Evolutionary conservation across 768 basidiomycete genomes (phyloP).

Genomic region (Pisolithus tinctorius): DNA sequence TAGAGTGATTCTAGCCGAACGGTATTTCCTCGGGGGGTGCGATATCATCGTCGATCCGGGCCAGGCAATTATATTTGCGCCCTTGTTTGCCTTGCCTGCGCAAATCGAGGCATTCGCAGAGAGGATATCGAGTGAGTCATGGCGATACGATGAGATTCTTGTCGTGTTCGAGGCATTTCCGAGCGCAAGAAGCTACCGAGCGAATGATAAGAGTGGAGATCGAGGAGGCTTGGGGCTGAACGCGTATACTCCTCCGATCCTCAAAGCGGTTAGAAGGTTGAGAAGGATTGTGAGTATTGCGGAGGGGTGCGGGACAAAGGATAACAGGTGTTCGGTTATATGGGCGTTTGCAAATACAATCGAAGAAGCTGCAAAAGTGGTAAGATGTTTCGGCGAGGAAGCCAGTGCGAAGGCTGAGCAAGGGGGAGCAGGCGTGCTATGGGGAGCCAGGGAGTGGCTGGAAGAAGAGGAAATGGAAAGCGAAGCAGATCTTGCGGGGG

Average conservation of each 20-base stretch:
- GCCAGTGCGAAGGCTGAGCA: conserved; percentile 41
- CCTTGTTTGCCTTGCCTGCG: no score
- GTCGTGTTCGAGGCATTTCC: conserved; percentile 56
- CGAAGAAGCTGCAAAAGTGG: conserved; percentile 48
- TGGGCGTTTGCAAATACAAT: conserved; percentile 60
- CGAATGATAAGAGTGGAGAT: conserved; percentile 1
- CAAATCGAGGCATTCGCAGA: conserved; percentile 38
- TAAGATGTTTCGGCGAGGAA: conserved; percentile 52
- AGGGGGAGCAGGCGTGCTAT: conserved; percentile 34
- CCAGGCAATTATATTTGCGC: no score
- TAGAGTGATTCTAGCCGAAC: conserved; percentile 54
- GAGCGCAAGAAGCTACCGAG: conserved; percentile 31
- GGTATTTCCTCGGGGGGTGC: conserved; percentile 48
- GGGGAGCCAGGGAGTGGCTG: conserved; percentile 41
- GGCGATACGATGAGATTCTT: conserved; percentile 36
- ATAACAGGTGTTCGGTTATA: conserved; percentile 35
- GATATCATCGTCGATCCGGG: conserved; percentile 47
- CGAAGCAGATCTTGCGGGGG: no score
- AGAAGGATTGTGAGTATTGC: conserved; percentile 57
- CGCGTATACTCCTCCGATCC: conserved; percentile 58
- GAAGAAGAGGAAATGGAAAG: no score
- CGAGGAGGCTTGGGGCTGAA: conserved; percentile 14
- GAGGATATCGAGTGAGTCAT: conserved; percentile 49
- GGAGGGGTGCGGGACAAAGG: conserved; percentile 51
- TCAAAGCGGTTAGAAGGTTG: conserved; percentile 25